A percentile compares a stretch with the other conserved stretches of the same genome.
Evolutionary conservation across 257 asterid genomes (phyloP).

Genomic region (Mitragyna speciosa): DNA sequence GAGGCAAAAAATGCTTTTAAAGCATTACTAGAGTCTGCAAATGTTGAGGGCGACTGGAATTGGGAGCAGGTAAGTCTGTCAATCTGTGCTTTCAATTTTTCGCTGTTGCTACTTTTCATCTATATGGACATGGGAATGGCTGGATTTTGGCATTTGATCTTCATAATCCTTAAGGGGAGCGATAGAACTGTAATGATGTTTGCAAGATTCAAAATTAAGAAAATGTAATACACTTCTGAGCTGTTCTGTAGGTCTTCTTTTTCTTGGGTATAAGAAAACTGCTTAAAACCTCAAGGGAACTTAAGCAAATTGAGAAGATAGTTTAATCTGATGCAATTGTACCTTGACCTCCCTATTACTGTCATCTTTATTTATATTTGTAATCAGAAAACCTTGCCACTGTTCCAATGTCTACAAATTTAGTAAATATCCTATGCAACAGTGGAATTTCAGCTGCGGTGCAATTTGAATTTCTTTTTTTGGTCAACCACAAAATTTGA

Average conservation of each 20-base stretch:
- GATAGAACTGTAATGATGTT: no score
- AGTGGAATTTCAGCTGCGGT: neutral
- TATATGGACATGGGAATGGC: neutral
- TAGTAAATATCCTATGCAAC: neutral
- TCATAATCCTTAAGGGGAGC: neutral
- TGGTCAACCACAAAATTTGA: neutral
- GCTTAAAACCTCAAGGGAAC: neutral
- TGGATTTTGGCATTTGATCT: neutral
- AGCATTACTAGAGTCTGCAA: conserved; percentile 78
- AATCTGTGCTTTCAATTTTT: conserved; percentile 9
- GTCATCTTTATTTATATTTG: neutral
- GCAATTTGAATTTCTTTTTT: neutral
- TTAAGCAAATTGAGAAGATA: neutral
- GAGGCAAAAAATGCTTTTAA: conserved; percentile 96
- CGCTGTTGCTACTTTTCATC: neutral
- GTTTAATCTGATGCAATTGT: neutral
- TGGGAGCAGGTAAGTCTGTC: conserved; percentile 88
- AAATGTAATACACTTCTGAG: neutral
- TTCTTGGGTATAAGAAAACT: neutral
- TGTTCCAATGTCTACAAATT: neutral
- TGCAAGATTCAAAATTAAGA: neutral
- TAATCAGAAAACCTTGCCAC: neutral
- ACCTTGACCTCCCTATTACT: neutral
- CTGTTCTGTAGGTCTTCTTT: neutral
- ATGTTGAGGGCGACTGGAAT: conserved; percentile 87